phyloP scores from a whole-genome alignment of 345 rosid genomes.

The Eucalyptus albens region DNA sequence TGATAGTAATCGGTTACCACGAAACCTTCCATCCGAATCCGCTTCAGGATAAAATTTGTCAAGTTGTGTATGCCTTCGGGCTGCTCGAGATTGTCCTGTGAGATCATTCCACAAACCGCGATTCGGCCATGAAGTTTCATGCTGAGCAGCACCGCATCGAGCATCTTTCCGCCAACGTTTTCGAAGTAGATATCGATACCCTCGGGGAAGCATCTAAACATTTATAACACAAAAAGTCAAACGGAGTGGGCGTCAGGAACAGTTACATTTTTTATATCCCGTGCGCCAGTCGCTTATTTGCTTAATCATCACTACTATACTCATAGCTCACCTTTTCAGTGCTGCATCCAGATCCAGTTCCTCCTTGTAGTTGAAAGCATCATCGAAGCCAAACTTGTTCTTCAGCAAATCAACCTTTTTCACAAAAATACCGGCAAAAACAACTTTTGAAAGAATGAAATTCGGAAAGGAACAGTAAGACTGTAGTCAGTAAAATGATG shows the following conservation, averaged over 20 bases:
- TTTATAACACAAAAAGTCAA: background rate
- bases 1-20: no score
- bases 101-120: background rate
- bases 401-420: constrained; percentile 50
- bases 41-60: no score
- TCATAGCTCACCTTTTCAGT: constrained; percentile 32
- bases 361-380: constrained; percentile 72
- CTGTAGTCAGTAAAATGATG: no score
- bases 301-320: background rate
- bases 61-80: no score
- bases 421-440: background rate
- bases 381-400: constrained; percentile 59
- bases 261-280: background rate
- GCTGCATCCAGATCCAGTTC: constrained; percentile 41
- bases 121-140: constrained; percentile 5
- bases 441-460: background rate
- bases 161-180: constrained; percentile 21
- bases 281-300: background rate
- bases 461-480: background rate
- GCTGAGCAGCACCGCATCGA: constrained; percentile 18
- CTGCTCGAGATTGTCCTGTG: no score
- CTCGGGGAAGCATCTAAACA: constrained; percentile 9
- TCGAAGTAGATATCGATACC: constrained; percentile 24
- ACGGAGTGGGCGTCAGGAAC: background rate
- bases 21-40: no score